A percentile compares a stretch with the other conserved stretches of the same genome.
These are phyloP conservation scores for Microbotryomycetes sp. DNA, from an alignment of 1,284 basidiomycete species.

Conservation along the genomic window DNA sequence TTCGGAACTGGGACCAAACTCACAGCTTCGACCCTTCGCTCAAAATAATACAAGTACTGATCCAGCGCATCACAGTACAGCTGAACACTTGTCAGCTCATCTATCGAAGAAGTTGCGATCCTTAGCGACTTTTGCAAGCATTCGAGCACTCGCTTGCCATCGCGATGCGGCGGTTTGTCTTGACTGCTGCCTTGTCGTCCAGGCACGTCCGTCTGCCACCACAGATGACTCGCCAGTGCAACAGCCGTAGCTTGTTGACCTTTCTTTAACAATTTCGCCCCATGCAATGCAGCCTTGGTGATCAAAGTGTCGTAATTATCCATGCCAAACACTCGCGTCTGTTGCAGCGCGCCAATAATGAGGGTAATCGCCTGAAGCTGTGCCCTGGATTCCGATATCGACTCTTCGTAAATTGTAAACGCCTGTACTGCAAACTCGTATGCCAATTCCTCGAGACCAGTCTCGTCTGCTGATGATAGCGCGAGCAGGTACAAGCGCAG, in stretches of 20 bases:
- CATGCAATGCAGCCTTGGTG: constrained; percentile 90
- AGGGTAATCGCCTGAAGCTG: constrained; percentile 89
- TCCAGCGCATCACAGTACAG: constrained; percentile 90
- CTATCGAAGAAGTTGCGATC: constrained; percentile 86
- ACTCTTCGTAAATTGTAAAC: constrained; percentile 91
- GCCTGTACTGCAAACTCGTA: constrained; percentile 95
- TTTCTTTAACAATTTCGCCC: constrained; percentile 89
- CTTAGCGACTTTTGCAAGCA: constrained; percentile 88
- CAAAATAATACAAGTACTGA: constrained; percentile 87
- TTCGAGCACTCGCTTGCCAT: constrained; percentile 90
- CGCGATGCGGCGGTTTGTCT: constrained; percentile 65
- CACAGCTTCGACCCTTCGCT: constrained; percentile 80
- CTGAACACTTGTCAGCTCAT: constrained; percentile 88
- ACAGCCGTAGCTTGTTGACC: constrained; percentile 91
- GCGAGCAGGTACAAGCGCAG: constrained; percentile 88
- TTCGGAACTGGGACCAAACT: too few species aligned
- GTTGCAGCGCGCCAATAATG: constrained; percentile 79
- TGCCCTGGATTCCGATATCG: constrained; percentile 82
- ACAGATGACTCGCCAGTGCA: constrained; percentile 86
- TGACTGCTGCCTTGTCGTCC: constrained; percentile 47
- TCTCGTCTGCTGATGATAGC: constrained; percentile 84
- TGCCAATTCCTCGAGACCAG: constrained; percentile 83
- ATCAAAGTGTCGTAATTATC: constrained; percentile 94
- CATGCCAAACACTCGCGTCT: constrained; percentile 72
- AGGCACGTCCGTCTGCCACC: constrained; percentile 75